Evolutionary conservation across 257 asterid genomes (phyloP), one percentile per base, ranked within the genome.

Genomic region (Solanum phureja): DNA sequence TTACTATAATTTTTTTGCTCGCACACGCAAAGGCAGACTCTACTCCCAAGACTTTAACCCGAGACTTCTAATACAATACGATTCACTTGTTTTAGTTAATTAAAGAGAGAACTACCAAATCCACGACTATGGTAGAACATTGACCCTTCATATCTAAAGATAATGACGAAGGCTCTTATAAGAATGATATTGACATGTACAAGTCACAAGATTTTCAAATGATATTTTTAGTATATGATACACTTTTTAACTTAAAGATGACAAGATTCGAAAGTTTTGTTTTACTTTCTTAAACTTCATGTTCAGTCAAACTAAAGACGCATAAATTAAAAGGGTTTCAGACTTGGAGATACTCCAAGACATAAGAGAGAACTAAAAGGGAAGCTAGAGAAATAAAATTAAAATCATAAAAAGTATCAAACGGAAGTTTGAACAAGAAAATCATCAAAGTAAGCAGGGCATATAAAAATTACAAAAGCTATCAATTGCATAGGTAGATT

Each of bases 401-500:
- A 46, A 52, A 72, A 75, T 71, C 72, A 86, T 44, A 37, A 19
- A 1, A 58, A 58, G 83, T 72, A 71, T 72, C 69, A 86, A 71
- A 71, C 74, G 27, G 38, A 24, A 88, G 88, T 87, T 79, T 58
- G 87, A 77, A 31, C 29, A 35, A 66, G 85, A 69, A 46, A 60
- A 83, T 52, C 40, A 74, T 49, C 87, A 79, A 11, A 88, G 89
- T 84, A 88, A 90, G 87, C 73, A 87, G 60, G 42, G 46, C 38
- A 87, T 88, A 79, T 60, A 79, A 89, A 84, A 83, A 56, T 56
- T 86, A 86, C 88, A 86, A 31, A 84, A 86, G 88, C 69, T 83
- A 88, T 86, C 87, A 88, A 27, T 71, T 31, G 66, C 91, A 89
- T 85, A 79, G 84, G 92, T 91, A 93, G 90, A 92, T 87, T 72